phyloP scores from a whole-genome alignment of 768 basidiomycete species.

The Phaffia australis region DNA sequence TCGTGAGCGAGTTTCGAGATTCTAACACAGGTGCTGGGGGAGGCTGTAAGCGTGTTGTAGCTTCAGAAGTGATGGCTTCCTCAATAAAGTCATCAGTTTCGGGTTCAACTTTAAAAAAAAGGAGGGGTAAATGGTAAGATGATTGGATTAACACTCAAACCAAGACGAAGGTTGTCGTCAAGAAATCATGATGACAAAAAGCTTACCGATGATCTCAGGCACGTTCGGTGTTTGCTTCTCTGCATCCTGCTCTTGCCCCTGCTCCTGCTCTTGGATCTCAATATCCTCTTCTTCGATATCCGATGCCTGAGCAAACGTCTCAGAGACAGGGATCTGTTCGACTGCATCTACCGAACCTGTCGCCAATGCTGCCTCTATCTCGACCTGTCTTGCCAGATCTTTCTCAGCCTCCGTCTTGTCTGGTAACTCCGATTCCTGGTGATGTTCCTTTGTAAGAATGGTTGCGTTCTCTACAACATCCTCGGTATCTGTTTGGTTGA shows the following conservation, averaged over 20 bases:
- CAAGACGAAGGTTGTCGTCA: not conserved
- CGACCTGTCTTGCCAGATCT: not conserved
- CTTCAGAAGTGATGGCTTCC: not conserved
- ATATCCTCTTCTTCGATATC: not conserved
- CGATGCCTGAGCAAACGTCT: not conserved
- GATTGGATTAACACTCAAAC: not conserved
- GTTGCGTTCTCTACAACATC: not conserved
- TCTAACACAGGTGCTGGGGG: not conserved
- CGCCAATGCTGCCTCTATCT: constrained; percentile 6
- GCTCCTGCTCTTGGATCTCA: not conserved
- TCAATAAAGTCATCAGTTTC: not conserved
- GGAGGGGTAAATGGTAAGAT: not conserved
- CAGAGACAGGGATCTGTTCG: constrained; percentile 16
- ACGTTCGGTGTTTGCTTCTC: too few species aligned
- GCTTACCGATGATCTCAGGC: not conserved
- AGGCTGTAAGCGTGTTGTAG: constrained; percentile 2
- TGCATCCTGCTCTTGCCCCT: not conserved
- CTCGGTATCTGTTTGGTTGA: not conserved
- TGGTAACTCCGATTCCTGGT: not conserved
- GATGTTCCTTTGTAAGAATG: not conserved
- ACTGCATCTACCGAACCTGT: constrained; percentile 4
- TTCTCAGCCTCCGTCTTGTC: not conserved
- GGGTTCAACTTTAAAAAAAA: not conserved
- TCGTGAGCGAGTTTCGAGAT: constrained; percentile 3
- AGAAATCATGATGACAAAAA: not conserved